Conservation (phyloP, 2,329 filamentous ascomycete genomes). For the Albifimbria verrucaria region DNA sequence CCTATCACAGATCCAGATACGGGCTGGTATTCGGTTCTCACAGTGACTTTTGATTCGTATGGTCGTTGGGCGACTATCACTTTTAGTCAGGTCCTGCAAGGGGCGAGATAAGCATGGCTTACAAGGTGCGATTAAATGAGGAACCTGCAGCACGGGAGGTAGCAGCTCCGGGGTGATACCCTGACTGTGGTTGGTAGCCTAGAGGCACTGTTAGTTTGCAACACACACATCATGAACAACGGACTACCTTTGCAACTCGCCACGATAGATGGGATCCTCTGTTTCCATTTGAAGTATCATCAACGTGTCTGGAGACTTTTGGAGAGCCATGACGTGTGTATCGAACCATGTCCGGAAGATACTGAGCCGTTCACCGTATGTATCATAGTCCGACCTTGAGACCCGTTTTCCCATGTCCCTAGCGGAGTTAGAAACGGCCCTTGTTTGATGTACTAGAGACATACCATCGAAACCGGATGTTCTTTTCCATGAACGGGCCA, state of each 20-base stretch:
- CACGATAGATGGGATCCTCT: conserved; percentile 19
- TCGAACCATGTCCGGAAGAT: conserved; percentile 30
- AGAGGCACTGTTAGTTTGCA: conserved; percentile 3
- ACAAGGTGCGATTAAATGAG: conserved; percentile 32
- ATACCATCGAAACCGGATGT: conserved; percentile 25
- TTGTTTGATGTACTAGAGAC: background rate
- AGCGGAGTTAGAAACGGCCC: conserved; percentile 1
- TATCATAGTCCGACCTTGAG: conserved; percentile 17
- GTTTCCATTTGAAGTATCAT: conserved; percentile 24
- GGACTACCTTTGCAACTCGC: conserved; percentile 22
- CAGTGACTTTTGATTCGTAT: conserved; percentile 26
- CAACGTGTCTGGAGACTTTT: conserved; percentile 15
- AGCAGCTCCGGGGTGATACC: conserved; percentile 24
- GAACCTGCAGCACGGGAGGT: conserved; percentile 23
- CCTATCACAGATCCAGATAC: conserved; percentile 28
- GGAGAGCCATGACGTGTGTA: conserved; percentile 17
- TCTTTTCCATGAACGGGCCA: conserved; percentile 25
- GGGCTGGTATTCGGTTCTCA: conserved; percentile 23
- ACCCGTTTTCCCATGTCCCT: conserved; percentile 22
- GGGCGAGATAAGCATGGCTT: conserved; percentile 13
- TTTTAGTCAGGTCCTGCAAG: background rate
- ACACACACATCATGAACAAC: conserved; percentile 5
- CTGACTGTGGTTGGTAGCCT: conserved; percentile 20
- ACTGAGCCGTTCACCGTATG: conserved; percentile 17
- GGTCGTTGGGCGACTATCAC: conserved; percentile 24